phyloP scores from a whole-genome alignment of 768 basidiomycete genomes.

The Podaxis sp. region DNA sequence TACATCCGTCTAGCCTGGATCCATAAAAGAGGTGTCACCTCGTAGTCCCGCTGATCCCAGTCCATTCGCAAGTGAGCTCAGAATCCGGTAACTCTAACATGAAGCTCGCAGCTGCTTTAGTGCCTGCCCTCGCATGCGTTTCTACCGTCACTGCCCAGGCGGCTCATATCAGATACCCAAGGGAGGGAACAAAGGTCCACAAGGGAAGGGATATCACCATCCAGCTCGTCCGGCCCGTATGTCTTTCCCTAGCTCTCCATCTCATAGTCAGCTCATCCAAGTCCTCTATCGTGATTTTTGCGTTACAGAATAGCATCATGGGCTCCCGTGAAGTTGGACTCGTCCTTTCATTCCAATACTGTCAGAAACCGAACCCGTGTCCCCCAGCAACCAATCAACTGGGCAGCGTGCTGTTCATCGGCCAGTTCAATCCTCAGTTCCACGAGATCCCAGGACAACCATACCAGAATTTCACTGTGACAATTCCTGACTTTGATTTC shows the following conservation, averaged over 20 bases:
- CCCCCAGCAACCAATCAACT: constrained; percentile 23
- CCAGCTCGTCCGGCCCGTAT: constrained; percentile 47
- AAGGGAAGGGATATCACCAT: constrained; percentile 39
- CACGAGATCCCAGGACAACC: constrained; percentile 30
- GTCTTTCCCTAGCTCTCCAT: constrained; percentile 21
- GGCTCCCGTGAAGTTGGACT: constrained; percentile 26
- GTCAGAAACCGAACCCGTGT: constrained; percentile 21
- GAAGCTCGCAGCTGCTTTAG: background rate
- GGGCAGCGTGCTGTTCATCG: constrained; percentile 39
- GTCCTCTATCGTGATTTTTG: constrained; percentile 17
- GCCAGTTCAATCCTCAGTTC: constrained; percentile 32
- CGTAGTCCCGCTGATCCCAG: background rate
- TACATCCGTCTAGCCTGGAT: too few species aligned
- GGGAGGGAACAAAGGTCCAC: constrained; percentile 28
- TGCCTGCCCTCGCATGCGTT: constrained; percentile 24
- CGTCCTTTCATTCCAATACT: constrained; percentile 29
- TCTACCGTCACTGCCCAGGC: constrained; percentile 38
- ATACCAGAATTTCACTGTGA: constrained; percentile 41
- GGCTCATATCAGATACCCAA: constrained; percentile 39
- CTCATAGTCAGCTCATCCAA: background rate
- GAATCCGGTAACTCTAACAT: background rate
- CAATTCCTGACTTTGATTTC: background rate
- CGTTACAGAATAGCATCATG: constrained; percentile 19
- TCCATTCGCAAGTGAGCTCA: background rate
- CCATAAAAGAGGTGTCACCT: too few species aligned